Evolutionary conservation across 345 rosid species (phyloP).

Genomic region (Pistacia atlantica): DNA sequence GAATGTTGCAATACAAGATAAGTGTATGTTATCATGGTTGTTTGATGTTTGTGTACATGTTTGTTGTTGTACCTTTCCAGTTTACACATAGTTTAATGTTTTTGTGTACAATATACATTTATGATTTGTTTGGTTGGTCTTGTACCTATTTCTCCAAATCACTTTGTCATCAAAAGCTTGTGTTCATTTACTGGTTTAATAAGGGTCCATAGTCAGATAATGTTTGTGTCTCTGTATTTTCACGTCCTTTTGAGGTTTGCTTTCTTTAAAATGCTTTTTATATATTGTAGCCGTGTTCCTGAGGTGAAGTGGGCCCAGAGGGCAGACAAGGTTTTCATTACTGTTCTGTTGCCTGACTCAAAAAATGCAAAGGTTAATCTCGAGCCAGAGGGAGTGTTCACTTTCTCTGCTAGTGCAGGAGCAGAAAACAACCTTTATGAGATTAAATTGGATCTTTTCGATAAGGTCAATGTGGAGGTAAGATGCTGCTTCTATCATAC

Average conservation of each 20-base stretch:
- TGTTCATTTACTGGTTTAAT: background rate
- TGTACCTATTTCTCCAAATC: background rate
- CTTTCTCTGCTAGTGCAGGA: slow-evolving; percentile 76
- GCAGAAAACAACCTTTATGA: slow-evolving; percentile 58
- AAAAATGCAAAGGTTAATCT: slow-evolving; percentile 77
- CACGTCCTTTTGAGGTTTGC: background rate
- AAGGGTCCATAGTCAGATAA: background rate
- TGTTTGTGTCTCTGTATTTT: background rate
- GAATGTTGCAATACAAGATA: background rate
- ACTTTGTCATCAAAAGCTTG: background rate
- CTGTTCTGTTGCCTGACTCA: slow-evolving; percentile 67
- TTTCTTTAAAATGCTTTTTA: background rate
- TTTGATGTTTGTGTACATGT: background rate
- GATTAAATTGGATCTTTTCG: slow-evolving; percentile 75
- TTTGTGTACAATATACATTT: background rate
- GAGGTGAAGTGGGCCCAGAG: slow-evolving; percentile 94
- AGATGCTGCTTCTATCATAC: slow-evolving; percentile 7
- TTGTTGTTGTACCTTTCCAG: background rate
- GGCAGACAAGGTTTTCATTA: slow-evolving; percentile 65
- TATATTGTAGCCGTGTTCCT: slow-evolving; percentile 66
- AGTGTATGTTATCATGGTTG: background rate
- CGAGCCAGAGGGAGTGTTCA: slow-evolving; percentile 75
- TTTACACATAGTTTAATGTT: background rate
- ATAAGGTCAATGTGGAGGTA: slow-evolving; percentile 86
- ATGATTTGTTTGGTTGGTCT: background rate